Conservation (phyloP, 73 alveolate genomes). For the Diophrys sp. region DNA sequence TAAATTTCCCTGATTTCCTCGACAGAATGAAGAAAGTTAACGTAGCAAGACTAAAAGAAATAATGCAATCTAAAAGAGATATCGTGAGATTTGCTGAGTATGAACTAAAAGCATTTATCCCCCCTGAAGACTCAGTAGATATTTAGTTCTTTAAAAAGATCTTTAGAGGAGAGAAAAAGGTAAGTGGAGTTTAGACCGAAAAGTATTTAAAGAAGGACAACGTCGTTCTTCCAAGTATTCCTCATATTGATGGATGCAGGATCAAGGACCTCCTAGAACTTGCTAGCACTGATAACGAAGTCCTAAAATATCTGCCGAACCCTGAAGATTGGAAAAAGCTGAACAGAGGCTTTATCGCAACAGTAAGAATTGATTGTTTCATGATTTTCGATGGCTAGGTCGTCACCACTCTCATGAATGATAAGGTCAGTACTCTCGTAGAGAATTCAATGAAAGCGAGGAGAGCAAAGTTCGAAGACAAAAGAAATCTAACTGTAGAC, state of each 20-base stretch:
- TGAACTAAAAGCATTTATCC: background rate
- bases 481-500: background rate
- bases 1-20: too few species aligned
- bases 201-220: background rate
- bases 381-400: too few species aligned
- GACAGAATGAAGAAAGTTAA: background rate
- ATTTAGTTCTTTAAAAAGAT: too few species aligned
- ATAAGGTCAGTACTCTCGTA: background rate
- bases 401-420: too few species aligned
- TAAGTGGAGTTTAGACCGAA: background rate
- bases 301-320: background rate
- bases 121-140: background rate
- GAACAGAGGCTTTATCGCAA: background rate
- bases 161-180: background rate
- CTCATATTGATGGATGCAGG: background rate
- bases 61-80: background rate
- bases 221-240: background rate
- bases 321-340: background rate
- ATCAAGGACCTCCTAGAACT: background rate
- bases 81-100: background rate
- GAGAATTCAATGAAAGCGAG: background rate
- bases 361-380: too few species aligned
- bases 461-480: background rate
- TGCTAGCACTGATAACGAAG: background rate
- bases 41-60: background rate